Evolutionary conservation across 345 rosid genomes (phyloP).

Genomic region (Balakata baccata): DNA sequence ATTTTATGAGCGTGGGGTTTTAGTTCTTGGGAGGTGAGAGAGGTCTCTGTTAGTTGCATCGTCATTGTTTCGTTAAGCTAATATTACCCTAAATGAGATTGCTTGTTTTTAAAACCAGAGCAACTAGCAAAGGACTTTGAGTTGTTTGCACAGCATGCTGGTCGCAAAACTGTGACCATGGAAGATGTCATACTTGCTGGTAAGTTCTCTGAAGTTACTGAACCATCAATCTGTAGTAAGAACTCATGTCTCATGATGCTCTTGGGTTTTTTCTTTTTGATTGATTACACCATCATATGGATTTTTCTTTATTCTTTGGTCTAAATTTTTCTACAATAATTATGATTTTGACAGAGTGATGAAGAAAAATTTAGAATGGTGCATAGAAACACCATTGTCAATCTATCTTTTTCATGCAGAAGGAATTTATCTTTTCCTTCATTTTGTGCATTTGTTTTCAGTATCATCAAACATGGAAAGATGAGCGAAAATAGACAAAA

Average conservation of each 20-base stretch:
- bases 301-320: background rate
- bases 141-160: slow-evolving; percentile 84
- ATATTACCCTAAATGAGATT: slow-evolving; percentile 14
- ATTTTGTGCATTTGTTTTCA: background rate
- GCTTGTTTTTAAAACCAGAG: slow-evolving; percentile 44
- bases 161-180: slow-evolving; percentile 77
- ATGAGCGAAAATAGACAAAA: background rate
- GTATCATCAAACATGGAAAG: background rate
- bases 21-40: background rate
- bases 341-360: background rate
- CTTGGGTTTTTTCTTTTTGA: background rate
- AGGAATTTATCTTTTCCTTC: too few relatives aligned
- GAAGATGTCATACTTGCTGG: slow-evolving; percentile 85
- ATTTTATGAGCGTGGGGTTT: background rate
- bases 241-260: too few relatives aligned
- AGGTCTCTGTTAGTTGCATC: background rate
- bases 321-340: background rate
- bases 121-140: slow-evolving; percentile 74
- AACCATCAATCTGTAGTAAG: background rate
- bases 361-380: background rate
- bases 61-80: background rate
- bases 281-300: background rate
- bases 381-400: background rate
- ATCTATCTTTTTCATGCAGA: background rate
- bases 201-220: slow-evolving; percentile 25